Percentiles rank a stretch among this genome's conserved stretches.
phyloP scores from a whole-genome alignment of 2,329 filamentous ascomycete genomes.

The Talaromyces sp. region DNA sequence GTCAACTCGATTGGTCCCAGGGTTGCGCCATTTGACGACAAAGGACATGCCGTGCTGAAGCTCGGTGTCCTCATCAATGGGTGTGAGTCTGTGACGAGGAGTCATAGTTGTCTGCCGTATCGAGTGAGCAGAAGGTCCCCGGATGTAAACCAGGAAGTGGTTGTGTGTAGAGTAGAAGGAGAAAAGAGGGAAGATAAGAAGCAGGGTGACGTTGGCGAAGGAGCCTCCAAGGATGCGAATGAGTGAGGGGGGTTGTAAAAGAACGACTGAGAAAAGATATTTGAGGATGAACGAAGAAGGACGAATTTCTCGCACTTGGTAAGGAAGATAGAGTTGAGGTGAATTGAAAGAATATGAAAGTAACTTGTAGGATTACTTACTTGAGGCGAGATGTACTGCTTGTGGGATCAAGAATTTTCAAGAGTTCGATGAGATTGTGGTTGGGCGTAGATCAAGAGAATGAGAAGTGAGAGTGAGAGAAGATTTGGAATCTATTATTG shows the following conservation, averaged over 20 bases:
- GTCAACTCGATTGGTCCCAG: background rate
- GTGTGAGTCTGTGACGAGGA: background rate
- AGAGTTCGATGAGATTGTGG: background rate
- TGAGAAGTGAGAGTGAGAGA: background rate
- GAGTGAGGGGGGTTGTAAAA: background rate
- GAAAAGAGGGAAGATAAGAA: background rate
- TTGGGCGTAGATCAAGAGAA: background rate
- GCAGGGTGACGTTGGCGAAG: background rate
- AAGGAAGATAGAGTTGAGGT: background rate
- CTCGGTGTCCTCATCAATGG: background rate
- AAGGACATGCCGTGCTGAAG: constrained; percentile 1
- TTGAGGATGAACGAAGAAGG: background rate
- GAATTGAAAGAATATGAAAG: background rate
- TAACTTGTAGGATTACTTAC: background rate
- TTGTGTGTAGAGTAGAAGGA: background rate
- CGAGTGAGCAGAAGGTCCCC: background rate
- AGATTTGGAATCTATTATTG: background rate
- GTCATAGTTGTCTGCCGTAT: background rate
- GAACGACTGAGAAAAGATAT: background rate
- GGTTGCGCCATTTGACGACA: constrained; percentile 11
- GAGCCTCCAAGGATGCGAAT: background rate
- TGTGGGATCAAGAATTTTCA: background rate
- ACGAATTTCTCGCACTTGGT: background rate
- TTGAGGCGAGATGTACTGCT: background rate
- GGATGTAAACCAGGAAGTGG: background rate